These are phyloP conservation scores for Epipyxis sp. DNA, from an alignment of 108 stramenopile species.

Conservation along the genomic window DNA sequence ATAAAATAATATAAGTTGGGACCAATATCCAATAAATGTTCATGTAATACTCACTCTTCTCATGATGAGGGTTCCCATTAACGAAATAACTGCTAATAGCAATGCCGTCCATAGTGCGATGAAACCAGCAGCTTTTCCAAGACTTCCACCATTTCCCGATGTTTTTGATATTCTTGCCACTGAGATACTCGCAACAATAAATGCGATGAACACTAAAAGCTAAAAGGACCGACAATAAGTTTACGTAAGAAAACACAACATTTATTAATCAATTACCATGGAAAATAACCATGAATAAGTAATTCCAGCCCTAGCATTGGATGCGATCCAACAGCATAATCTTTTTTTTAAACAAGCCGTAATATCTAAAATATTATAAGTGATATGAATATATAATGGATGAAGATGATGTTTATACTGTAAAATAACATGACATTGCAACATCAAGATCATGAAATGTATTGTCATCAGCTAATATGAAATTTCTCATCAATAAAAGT, in stretches of 20 bases:
- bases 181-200: slow-evolving; percentile 45
- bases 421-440: too few relatives aligned
- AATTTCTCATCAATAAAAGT: too few relatives aligned
- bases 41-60: not conserved
- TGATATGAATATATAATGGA: too few relatives aligned
- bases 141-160: too few relatives aligned
- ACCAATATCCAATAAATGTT: not conserved
- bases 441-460: too few relatives aligned
- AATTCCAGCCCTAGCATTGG: slow-evolving; percentile 46
- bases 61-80: slow-evolving; percentile 49
- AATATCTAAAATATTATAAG: too few relatives aligned
- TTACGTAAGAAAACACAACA: not conserved
- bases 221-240: not conserved
- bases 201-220: slow-evolving; percentile 39
- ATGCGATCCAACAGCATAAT: not conserved
- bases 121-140: slow-evolving; percentile 31
- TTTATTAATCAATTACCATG: slow-evolving; percentile 12
- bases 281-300: slow-evolving; percentile 46
- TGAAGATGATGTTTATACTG: too few relatives aligned
- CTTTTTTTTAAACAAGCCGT: too few relatives aligned
- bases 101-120: slow-evolving; percentile 42
- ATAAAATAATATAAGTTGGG: not conserved
- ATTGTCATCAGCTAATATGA: too few relatives aligned
- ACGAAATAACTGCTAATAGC: slow-evolving; percentile 42
- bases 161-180: not conserved